Percentiles rank a stretch among this genome's conserved stretches.
phyloP scores from a whole-genome alignment of 192 early-diverging fungal genomes.

The Backusella macrospora region DNA sequence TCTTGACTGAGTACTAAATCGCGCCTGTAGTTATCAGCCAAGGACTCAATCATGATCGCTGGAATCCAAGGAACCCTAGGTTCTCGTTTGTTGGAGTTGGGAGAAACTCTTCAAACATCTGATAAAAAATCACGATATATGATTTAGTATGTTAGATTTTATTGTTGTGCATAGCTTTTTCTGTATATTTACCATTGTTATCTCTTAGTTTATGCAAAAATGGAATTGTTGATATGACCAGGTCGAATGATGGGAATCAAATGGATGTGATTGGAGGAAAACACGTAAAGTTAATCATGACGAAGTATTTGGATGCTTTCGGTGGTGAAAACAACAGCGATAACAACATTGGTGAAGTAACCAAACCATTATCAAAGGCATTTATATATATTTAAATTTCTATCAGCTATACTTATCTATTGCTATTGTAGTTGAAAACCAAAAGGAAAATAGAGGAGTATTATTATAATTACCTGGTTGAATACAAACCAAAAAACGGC shows the following conservation, averaged over 20 bases:
- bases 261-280: not conserved
- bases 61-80: constrained; percentile 11
- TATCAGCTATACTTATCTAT: not conserved
- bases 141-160: not conserved
- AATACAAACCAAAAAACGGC: constrained; percentile 2
- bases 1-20: too few species aligned
- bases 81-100: not conserved
- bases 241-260: not conserved
- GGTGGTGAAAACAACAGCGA: too few species aligned
- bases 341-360: too few species aligned
- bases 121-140: not conserved
- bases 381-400: constrained; percentile 6
- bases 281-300: not conserved
- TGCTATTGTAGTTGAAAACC: not conserved
- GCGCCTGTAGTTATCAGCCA: too few species aligned
- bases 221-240: constrained; percentile 2
- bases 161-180: not conserved
- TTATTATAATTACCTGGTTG: not conserved
- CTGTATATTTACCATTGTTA: not conserved
- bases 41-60: constrained; percentile 5
- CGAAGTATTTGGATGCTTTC: too few species aligned
- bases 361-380: not conserved
- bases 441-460: not conserved
- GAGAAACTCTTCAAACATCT: not conserved
- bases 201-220: constrained; percentile 7